phyloP scores from a whole-genome alignment of 2,329 filamentous ascomycete species.

The Aspergillus tubingensis region DNA sequence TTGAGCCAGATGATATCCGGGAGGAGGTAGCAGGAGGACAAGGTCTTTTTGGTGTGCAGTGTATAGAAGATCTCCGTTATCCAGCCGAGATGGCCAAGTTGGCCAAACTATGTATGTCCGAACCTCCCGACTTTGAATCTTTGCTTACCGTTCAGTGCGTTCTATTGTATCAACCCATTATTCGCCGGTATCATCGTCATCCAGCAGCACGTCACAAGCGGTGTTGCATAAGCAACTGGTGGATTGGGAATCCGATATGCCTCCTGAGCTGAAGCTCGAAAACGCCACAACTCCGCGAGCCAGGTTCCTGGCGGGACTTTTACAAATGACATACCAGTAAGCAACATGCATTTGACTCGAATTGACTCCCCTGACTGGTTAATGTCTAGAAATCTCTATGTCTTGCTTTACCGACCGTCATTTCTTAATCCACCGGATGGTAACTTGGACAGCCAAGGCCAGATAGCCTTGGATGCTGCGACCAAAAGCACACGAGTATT shows the following conservation, averaged over 20 bases:
- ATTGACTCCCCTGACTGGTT: not conserved
- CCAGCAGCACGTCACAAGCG: conserved; percentile 26
- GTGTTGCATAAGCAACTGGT: conserved; percentile 36
- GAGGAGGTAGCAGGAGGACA: conserved; percentile 30
- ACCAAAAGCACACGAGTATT: conserved; percentile 50
- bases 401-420: conserved; percentile 48
- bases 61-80: conserved; percentile 36
- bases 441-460: conserved; percentile 36
- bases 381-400: conserved; percentile 45
- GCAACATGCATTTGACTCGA: not conserved
- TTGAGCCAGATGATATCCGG: conserved; percentile 41
- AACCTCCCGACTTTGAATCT: not conserved
- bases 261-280: conserved; percentile 36
- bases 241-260: conserved; percentile 44
- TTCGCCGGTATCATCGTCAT: conserved; percentile 25
- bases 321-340: conserved; percentile 51
- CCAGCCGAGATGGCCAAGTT: conserved; percentile 44
- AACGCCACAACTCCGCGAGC: conserved; percentile 32
- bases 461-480: conserved; percentile 49
- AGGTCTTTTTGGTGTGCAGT: conserved; percentile 33
- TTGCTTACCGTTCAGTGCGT: not conserved
- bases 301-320: conserved; percentile 43
- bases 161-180: conserved; percentile 42
- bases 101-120: conserved; percentile 36
- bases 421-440: conserved; percentile 40